A percentile compares a stretch with the other conserved stretches of the same genome.
Evolutionary conservation across 768 basidiomycete genomes (phyloP).

Genomic region (Gymnopilus dilepis): DNA sequence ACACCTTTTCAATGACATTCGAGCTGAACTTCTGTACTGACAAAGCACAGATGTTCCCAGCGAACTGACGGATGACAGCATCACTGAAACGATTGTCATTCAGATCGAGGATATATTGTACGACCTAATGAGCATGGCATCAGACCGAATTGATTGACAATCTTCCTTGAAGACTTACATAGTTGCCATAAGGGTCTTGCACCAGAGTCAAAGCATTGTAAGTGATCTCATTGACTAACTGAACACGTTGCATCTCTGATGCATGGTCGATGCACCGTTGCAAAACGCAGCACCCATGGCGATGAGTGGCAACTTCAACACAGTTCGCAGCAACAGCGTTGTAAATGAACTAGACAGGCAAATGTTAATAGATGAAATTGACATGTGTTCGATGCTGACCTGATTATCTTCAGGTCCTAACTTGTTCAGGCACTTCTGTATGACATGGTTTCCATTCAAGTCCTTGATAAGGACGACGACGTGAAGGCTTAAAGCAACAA

Average conservation of each 20-base stretch:
- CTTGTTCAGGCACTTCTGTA: constrained; percentile 99
- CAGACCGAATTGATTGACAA: too few relatives aligned
- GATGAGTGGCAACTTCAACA: constrained; percentile 97
- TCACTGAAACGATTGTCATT: constrained; percentile 99
- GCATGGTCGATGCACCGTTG: constrained; percentile 99
- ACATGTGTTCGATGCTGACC: constrained; percentile 44
- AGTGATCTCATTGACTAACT: constrained; percentile 98
- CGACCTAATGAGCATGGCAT: constrained; percentile 65
- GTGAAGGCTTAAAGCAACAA: constrained; percentile 94
- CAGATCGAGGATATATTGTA: constrained; percentile 97
- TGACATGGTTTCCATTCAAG: constrained; percentile 95
- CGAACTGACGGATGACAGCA: constrained; percentile 95
- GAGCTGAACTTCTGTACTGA: constrained; percentile 99
- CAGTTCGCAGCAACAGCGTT: constrained; percentile 99
- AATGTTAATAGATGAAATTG: not conserved
- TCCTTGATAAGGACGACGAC: constrained; percentile 99
- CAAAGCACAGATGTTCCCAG: constrained; percentile 95
- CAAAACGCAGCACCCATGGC: constrained; percentile 97
- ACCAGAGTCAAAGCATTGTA: constrained; percentile 97
- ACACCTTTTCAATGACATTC: constrained; percentile 96
- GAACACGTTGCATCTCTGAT: constrained; percentile 91
- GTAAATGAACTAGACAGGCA: constrained; percentile 85
- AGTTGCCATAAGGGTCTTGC: constrained; percentile 96
- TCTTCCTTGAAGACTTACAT: constrained; percentile 62
- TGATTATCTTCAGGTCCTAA: constrained; percentile 98